Percentiles rank a stretch among this genome's conserved stretches.
These are phyloP conservation scores for Calonectria crousiana DNA, from an alignment of 2,329 filamentous ascomycete genomes.

Conservation along the genomic window DNA sequence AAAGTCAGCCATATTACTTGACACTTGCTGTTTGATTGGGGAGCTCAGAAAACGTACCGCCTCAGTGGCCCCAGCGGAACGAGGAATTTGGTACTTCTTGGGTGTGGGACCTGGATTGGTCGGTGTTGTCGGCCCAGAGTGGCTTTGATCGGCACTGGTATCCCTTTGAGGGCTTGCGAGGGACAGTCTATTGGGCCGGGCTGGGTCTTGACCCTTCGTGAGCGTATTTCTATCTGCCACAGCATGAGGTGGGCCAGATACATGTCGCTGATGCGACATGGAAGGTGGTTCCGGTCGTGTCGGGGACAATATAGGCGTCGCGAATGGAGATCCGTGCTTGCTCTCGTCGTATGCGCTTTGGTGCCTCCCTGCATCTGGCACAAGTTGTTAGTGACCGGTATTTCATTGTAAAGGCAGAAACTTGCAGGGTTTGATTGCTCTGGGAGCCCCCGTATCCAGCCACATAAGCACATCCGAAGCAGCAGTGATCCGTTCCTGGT, in stretches of 20 bases:
- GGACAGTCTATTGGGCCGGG: too few species aligned
- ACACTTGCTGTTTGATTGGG: background rate
- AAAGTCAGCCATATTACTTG: background rate
- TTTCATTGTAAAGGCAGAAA: background rate
- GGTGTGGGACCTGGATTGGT: too few species aligned
- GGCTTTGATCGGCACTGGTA: too few species aligned
- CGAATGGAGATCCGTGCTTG: background rate
- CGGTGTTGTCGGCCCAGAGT: too few species aligned
- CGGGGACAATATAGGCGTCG: background rate
- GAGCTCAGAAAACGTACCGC: background rate
- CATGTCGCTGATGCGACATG: background rate
- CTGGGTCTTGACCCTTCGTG: too few species aligned
- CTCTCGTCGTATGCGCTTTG: background rate
- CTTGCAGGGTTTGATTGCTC: background rate
- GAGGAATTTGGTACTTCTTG: background rate
- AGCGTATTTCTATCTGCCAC: background rate
- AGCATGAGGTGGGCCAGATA: background rate
- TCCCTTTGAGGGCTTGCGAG: too few species aligned
- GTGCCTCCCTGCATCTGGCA: background rate
- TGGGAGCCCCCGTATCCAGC: background rate
- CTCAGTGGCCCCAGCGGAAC: background rate
- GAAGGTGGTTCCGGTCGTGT: background rate
- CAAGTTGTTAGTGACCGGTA: background rate
- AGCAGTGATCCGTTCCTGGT: too few species aligned
- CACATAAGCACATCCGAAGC: background rate